A percentile compares a stretch with the other conserved stretches of the same genome.
These are phyloP conservation scores for Parastagonospora nodorum DNA, from an alignment of 2,329 filamentous ascomycete species.

Conservation along the genomic window DNA sequence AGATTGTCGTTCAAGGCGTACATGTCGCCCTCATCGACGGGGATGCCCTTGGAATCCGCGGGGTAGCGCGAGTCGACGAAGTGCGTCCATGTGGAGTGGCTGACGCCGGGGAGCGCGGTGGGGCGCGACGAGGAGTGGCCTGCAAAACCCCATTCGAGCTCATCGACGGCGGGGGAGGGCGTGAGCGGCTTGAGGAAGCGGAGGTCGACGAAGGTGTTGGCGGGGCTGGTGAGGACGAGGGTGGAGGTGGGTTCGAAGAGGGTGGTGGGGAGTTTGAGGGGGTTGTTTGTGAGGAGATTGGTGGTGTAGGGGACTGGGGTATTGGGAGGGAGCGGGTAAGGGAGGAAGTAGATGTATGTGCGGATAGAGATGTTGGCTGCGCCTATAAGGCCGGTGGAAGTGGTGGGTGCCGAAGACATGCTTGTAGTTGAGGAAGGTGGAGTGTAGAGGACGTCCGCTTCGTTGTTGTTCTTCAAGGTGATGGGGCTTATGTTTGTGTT, in stretches of 20 bases:
- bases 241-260: conserved; percentile 65
- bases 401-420: conserved; percentile 1
- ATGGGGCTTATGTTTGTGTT: background rate
- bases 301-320: conserved; percentile 36
- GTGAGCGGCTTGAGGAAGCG: conserved; percentile 53
- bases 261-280: conserved; percentile 22
- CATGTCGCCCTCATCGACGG: conserved; percentile 63
- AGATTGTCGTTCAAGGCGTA: conserved; percentile 40
- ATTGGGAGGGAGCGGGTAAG: conserved; percentile 27
- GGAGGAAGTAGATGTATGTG: conserved; percentile 5
- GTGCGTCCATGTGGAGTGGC: conserved; percentile 59
- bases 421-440: conserved; percentile 3
- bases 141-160: conserved; percentile 70
- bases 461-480: background rate
- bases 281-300: conserved; percentile 30
- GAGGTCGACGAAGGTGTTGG: conserved; percentile 65
- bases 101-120: conserved; percentile 2
- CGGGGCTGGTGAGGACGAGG: conserved; percentile 66
- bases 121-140: conserved; percentile 51
- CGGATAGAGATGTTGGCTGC: conserved; percentile 6
- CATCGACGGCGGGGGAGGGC: conserved; percentile 8
- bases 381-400: background rate
- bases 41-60: conserved; percentile 35
- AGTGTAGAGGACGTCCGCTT: conserved; percentile 6
- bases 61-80: conserved; percentile 62